These are phyloP conservation scores for Dacryopinax spathularia DNA, from an alignment of 768 basidiomycete species.

Conservation along the genomic window DNA sequence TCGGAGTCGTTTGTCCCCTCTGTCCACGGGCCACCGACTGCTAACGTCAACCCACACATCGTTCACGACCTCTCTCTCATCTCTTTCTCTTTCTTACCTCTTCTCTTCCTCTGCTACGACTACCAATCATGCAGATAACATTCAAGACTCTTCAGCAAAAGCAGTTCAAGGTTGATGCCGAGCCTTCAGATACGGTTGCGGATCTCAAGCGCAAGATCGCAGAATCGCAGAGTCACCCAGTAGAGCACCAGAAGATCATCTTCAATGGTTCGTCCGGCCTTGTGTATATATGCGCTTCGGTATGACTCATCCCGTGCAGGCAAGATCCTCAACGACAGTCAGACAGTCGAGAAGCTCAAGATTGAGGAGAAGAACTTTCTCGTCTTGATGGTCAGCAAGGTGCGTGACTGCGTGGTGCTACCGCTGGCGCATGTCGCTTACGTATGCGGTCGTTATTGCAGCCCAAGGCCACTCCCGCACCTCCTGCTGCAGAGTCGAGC, in stretches of 20 bases:
- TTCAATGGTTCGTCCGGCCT: conserved; percentile 54
- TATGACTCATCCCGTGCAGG: conserved; percentile 34
- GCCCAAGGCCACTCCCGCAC: conserved; percentile 23
- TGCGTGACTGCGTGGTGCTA: conserved; percentile 22
- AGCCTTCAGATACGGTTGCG: conserved; percentile 57
- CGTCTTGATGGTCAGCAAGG: conserved; percentile 98
- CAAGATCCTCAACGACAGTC: conserved; percentile 78
- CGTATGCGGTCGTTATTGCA: conserved; percentile 23
- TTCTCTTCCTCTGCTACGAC: background rate
- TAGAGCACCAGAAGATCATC: conserved; percentile 78
- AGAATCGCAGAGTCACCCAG: conserved; percentile 56
- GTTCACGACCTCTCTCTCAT: background rate
- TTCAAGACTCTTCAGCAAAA: conserved; percentile 93
- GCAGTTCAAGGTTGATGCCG: conserved; percentile 76
- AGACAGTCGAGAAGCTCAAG: conserved; percentile 71
- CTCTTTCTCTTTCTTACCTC: background rate
- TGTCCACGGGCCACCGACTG: background rate
- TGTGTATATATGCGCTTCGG: conserved; percentile 2
- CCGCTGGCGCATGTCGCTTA: background rate
- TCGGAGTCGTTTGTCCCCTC: background rate
- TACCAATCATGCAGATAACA: conserved; percentile 62
- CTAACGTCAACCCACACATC: background rate
- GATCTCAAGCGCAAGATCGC: conserved; percentile 74
- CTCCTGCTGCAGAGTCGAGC: conserved; percentile 17
- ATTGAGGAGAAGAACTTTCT: conserved; percentile 99